These are phyloP conservation scores for Pseudoneurospora amorphoporcata DNA, from an alignment of 495 filamentous ascomycete species.

Conservation along the genomic window DNA sequence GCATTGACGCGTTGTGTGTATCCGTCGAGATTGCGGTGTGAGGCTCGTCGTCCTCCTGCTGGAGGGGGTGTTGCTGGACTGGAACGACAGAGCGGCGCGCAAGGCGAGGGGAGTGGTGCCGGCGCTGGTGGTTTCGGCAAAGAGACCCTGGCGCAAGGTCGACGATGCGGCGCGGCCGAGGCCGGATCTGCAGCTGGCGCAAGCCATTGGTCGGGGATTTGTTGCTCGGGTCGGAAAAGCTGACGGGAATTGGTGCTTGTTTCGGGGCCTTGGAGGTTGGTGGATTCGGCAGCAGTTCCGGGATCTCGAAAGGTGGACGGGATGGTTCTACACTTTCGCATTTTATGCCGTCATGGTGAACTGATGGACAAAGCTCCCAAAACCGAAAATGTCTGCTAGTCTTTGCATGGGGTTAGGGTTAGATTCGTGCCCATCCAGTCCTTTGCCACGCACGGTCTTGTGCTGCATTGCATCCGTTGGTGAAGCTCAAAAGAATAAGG, in stretches of 20 bases:
- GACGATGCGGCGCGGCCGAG: slow-evolving; percentile 6
- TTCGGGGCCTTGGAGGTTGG: slow-evolving; percentile 5
- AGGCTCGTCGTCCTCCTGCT: background rate
- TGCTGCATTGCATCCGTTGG: background rate
- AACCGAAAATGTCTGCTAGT: background rate
- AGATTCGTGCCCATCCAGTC: background rate
- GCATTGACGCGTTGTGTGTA: slow-evolving; percentile 3
- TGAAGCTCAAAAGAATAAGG: background rate
- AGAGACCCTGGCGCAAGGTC: slow-evolving; percentile 2
- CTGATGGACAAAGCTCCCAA: background rate
- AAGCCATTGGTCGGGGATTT: slow-evolving; percentile 16
- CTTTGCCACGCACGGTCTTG: background rate
- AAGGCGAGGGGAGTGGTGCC: background rate
- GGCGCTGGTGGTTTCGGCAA: background rate
- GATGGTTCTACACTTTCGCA: background rate
- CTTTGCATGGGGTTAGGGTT: slow-evolving; percentile 18
- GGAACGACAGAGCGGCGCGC: background rate
- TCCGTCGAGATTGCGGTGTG: background rate
- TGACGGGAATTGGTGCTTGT: background rate
- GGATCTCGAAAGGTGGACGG: background rate
- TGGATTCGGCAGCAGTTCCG: background rate
- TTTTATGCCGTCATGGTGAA: background rate
- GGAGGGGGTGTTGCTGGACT: background rate
- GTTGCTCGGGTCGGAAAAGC: background rate
- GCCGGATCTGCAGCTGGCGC: slow-evolving; percentile 15